Evolutionary conservation across 345 rosid species (phyloP), one percentile per base, ranked within the genome.

Genomic region (Luvunga scandens): DNA sequence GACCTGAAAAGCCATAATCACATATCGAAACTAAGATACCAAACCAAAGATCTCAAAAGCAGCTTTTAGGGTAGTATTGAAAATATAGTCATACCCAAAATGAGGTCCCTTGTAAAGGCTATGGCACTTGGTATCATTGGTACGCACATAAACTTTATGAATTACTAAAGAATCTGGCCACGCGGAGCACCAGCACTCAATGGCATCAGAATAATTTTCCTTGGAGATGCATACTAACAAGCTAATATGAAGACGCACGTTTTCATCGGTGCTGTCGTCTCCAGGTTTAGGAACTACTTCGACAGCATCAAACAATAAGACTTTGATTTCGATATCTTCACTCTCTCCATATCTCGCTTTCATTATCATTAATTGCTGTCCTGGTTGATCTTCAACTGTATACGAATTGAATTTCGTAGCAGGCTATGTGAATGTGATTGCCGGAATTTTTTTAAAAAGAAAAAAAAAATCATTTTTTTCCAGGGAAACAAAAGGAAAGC

Each of bases 81-180:
- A 45, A 45, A 30, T 16, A 1, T 16, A 75, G 33, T 4, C 66
- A 56, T 84, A 91, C 94, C 90, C 86, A 70, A 88, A 92, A 72
- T 83, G 76, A 57, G 91, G 97, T 64, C 95, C 97, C 85, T 86
- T 71, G 84, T 86, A 91, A 67, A 91, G 92, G 75, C 80, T 85
- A 8, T 73, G 56, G 19, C 45, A 78, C 83, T 66, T 36, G 73
- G 80, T 77, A 73, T 81, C 84, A 7, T 82, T 82, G 60, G 73
- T 45, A 65, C 86, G 82, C 81, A 81, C 71, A 84, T 88, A 89
- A 72, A 88, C 82, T 74, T 88, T 87, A 77, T 79, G 94, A 81
- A 94, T 84, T 85, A 87, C 89, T 45, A 90, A 73, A 71, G 87
- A 79, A 80, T 87, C 85, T 39, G 95, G 94, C 94, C 95, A 91